A percentile compares a stretch with the other conserved stretches of the same genome.
phyloP scores from a whole-genome alignment of 345 rosid genomes.

The Salix exigua region DNA sequence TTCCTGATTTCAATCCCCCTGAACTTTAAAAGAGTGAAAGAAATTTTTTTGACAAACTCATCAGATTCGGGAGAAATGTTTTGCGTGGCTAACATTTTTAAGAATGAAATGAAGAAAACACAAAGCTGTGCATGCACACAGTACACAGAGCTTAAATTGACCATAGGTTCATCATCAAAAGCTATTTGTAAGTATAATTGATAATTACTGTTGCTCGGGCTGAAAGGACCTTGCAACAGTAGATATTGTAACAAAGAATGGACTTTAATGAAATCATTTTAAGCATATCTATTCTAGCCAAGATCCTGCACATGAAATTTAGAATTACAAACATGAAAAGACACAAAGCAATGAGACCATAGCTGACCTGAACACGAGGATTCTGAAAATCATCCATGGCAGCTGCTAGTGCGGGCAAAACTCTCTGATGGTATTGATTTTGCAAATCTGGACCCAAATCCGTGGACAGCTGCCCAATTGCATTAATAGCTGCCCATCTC shows the following conservation, averaged over 20 bases:
- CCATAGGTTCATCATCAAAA: not conserved
- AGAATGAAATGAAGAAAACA: not conserved
- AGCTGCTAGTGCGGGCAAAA: slow-evolving; percentile 79
- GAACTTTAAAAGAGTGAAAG: not conserved
- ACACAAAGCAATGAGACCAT: not conserved
- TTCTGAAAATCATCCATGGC: slow-evolving; percentile 98
- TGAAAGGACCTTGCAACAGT: not conserved
- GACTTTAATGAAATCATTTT: not conserved
- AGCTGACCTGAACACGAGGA: slow-evolving; percentile 91
- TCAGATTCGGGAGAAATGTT: not conserved
- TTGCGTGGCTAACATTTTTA: not conserved
- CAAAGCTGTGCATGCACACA: too few species aligned
- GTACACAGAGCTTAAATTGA: not conserved
- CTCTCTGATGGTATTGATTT: slow-evolving; percentile 77
- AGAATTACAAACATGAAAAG: slow-evolving; percentile 1
- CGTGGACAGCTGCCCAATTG: slow-evolving; percentile 94
- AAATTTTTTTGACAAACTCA: not conserved
- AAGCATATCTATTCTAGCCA: not conserved
- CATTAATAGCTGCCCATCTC: slow-evolving; percentile 99
- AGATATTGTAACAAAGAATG: not conserved
- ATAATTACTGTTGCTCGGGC: not conserved
- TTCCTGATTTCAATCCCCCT: not conserved
- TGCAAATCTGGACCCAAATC: slow-evolving; percentile 99
- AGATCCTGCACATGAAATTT: not conserved
- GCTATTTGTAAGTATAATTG: not conserved